These are phyloP conservation scores for Sclerotinia nivalis DNA, from an alignment of 2,329 filamentous ascomycete species.

Conservation along the genomic window DNA sequence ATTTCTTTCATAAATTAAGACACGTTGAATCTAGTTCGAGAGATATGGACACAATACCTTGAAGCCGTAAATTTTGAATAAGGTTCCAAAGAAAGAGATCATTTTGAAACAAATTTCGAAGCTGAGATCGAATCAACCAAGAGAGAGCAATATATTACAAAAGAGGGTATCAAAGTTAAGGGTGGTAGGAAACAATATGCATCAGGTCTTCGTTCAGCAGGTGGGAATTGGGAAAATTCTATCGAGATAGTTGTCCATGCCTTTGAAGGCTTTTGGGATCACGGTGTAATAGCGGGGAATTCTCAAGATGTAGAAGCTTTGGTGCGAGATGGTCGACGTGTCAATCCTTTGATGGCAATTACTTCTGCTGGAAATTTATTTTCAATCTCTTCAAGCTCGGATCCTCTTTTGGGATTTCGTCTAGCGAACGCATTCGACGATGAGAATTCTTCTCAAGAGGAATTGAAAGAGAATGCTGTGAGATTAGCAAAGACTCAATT, in stretches of 20 bases:
- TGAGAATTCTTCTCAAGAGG: not conserved
- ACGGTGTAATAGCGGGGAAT: constrained; percentile 16
- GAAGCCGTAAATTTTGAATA: not conserved
- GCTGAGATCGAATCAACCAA: not conserved
- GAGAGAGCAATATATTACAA: not conserved
- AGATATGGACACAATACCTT: constrained; percentile 18
- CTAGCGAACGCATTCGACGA: constrained; percentile 24
- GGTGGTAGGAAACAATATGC: not conserved
- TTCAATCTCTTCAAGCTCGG: constrained; percentile 22
- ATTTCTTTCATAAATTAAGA: constrained; percentile 16
- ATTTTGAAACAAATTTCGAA: not conserved
- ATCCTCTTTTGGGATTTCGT: constrained; percentile 27
- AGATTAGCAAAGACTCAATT: constrained; percentile 19
- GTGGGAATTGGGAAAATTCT: not conserved
- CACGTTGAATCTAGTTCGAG: constrained; percentile 15
- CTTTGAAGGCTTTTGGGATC: constrained; percentile 2
- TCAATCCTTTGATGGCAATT: constrained; percentile 26
- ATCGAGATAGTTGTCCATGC: not conserved
- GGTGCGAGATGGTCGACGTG: not conserved
- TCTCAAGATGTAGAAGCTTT: not conserved
- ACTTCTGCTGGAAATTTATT: constrained; percentile 3
- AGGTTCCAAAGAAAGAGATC: not conserved
- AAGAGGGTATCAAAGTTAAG: not conserved
- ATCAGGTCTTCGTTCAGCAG: constrained; percentile 12
- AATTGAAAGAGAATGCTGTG: constrained; percentile 7